Conservation (phyloP, 768 basidiomycete species). For the Trametes villosa region DNA sequence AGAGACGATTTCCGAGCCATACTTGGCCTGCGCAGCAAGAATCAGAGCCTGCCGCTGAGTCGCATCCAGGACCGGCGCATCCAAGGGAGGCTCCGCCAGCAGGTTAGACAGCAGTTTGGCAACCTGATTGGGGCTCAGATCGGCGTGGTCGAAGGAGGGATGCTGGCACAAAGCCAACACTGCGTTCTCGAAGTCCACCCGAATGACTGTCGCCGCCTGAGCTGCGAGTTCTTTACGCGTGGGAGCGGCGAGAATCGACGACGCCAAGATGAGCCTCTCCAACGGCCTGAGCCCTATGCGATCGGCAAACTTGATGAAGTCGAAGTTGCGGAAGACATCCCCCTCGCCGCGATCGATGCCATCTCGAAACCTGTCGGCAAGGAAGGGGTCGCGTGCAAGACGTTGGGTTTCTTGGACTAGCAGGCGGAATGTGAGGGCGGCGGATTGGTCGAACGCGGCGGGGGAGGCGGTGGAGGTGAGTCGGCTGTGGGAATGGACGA, state of each 20-base stretch:
- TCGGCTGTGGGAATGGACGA: constrained; percentile 82
- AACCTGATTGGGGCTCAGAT: constrained; percentile 73
- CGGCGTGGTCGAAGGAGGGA: constrained; percentile 81
- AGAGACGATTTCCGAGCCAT: constrained; percentile 73
- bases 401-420: constrained; percentile 88
- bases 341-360: constrained; percentile 89
- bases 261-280: constrained; percentile 77
- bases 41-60: constrained; percentile 78
- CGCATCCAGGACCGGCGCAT: constrained; percentile 71
- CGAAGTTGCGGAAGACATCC: constrained; percentile 81
- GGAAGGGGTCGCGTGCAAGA: constrained; percentile 86
- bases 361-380: constrained; percentile 89
- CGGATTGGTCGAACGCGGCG: constrained; percentile 73
- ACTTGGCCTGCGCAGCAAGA: constrained; percentile 75
- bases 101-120: constrained; percentile 82
- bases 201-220: constrained; percentile 70
- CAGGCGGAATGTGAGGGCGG: constrained; percentile 79
- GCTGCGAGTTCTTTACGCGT: constrained; percentile 59
- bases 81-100: constrained; percentile 69
- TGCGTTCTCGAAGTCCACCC: constrained; percentile 79
- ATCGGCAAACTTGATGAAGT: constrained; percentile 82
- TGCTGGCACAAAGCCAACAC: constrained; percentile 75
- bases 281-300: constrained; percentile 79
- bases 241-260: constrained; percentile 71
- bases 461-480: constrained; percentile 62